These are phyloP conservation scores for Neurospora tetrasperma DNA, from an alignment of 495 filamentous ascomycete genomes.

Conservation along the genomic window DNA sequence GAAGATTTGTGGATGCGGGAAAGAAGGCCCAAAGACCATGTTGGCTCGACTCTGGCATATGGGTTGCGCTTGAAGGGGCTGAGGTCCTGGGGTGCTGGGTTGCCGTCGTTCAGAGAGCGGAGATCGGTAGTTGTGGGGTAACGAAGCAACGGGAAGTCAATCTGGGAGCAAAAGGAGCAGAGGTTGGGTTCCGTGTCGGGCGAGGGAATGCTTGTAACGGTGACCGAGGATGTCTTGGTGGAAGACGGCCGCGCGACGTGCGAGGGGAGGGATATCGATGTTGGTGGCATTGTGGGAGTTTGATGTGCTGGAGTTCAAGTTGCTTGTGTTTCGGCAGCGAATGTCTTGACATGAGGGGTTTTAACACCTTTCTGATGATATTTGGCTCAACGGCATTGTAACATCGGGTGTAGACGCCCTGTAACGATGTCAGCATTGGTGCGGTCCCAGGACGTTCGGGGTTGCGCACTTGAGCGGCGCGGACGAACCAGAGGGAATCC, in stretches of 20 bases:
- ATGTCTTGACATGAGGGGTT: background rate
- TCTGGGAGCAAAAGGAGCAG: background rate
- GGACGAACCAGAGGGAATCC: background rate
- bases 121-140: background rate
- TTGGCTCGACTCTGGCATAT: background rate
- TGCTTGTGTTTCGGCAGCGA: background rate
- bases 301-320: background rate
- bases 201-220: background rate
- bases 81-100: background rate
- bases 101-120: background rate
- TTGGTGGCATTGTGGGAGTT: background rate
- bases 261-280: background rate
- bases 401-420: background rate
- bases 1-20: background rate
- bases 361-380: background rate
- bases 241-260: background rate
- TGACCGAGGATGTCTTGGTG: background rate
- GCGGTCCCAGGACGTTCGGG: background rate
- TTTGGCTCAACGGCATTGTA: background rate
- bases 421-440: background rate
- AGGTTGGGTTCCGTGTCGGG: background rate
- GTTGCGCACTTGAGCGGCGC: background rate
- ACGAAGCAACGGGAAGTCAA: background rate
- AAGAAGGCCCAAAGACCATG: background rate
- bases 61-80: background rate